Conservation (phyloP, 345 rosid species). For the Erodium maritimum region DNA sequence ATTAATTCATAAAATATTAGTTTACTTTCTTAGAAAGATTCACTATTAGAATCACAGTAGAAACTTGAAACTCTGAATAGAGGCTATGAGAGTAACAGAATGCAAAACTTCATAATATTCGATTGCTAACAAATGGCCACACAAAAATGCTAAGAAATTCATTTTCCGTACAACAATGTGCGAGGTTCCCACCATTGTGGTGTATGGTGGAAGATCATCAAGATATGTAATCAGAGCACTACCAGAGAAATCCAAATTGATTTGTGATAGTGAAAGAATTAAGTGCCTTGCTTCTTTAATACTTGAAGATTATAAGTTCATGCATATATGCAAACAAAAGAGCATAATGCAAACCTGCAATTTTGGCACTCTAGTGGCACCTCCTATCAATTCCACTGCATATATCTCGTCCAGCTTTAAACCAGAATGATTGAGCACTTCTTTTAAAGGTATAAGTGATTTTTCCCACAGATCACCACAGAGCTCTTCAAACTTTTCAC, state of each 20-base stretch:
- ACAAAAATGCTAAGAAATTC: no score
- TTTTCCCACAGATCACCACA: conserved; percentile 90
- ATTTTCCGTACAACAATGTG: no score
- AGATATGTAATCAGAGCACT: no score
- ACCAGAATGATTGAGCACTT: conserved; percentile 69
- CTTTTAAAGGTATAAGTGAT: conserved; percentile 68
- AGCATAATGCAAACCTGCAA: conserved; percentile 59
- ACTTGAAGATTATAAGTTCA: not conserved
- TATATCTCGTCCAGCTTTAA: conserved; percentile 59
- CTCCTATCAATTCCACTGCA: conserved; percentile 95
- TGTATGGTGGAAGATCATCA: no score
- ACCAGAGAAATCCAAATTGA: no score
- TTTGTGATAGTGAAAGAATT: not conserved
- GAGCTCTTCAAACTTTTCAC: conserved; percentile 96
- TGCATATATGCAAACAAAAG: conserved; percentile 5
- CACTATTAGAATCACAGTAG: no score
- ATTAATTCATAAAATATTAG: not conserved
- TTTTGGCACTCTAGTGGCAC: conserved; percentile 98
- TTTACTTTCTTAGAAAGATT: not conserved
- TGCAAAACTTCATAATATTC: no score
- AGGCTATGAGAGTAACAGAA: not conserved
- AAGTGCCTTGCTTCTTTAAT: not conserved
- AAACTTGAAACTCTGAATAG: no score
- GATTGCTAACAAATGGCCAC: no score
- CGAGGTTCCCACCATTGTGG: no score